These are phyloP conservation scores for Diaporthe sp. DNA, from an alignment of 2,329 filamentous ascomycete genomes.

Conservation along the genomic window DNA sequence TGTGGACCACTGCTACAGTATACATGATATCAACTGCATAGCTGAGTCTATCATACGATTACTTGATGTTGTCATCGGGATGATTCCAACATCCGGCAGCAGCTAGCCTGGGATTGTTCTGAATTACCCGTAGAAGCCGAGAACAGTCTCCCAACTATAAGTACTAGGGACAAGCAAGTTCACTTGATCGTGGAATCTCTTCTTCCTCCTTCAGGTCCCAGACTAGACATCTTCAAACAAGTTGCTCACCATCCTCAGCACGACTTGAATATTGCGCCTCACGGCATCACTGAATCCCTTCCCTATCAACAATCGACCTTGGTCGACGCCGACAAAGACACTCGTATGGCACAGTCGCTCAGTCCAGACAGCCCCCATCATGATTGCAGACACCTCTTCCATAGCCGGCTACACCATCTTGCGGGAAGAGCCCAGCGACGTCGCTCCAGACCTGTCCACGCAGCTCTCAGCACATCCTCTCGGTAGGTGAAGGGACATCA, in stretches of 20 bases:
- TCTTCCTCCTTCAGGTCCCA: not conserved
- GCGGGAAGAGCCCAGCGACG: conserved; percentile 57
- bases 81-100: not conserved
- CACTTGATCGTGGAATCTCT: not conserved
- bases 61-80: not conserved
- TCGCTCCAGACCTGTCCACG: conserved; percentile 52
- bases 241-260: not conserved
- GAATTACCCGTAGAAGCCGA: not conserved
- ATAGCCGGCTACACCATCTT: conserved; percentile 62
- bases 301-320: conserved; percentile 14
- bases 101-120: not conserved
- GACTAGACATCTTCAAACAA: not conserved
- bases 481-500: conserved; percentile 45
- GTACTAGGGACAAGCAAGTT: not conserved
- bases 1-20: not conserved
- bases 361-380: conserved; percentile 46
- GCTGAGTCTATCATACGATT: not conserved
- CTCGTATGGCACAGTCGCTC: conserved; percentile 30
- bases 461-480: conserved; percentile 55
- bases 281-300: not conserved
- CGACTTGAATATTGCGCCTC: not conserved
- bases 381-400: conserved; percentile 59
- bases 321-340: not conserved
- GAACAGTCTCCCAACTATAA: not conserved
- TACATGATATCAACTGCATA: not conserved